A percentile compares a stretch with the other conserved stretches of the same genome.
Evolutionary conservation across 176 grass and related monocot species (phyloP).

Genomic region (Bothriochloa decipiens): DNA sequence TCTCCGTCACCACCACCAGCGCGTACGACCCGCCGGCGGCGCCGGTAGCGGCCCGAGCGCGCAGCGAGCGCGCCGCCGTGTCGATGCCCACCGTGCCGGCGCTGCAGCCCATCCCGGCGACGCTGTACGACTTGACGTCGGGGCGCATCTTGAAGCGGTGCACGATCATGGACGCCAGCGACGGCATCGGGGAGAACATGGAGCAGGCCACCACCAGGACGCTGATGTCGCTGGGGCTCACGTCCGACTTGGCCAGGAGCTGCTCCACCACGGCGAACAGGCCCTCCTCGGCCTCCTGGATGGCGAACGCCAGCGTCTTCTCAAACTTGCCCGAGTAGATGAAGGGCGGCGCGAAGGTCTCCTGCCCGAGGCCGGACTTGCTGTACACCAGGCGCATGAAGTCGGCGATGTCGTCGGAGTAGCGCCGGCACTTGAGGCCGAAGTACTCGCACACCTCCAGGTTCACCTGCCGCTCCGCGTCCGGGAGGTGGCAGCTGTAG

Average conservation of each 20-base stretch:
- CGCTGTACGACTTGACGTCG: conserved; percentile 61
- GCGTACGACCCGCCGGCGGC: conserved; percentile 48
- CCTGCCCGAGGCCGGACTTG: conserved; percentile 82
- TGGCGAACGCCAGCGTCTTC: conserved; percentile 46
- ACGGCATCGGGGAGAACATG: conserved; percentile 72
- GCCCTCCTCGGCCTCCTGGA: conserved; percentile 79
- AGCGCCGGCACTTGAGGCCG: conserved; percentile 42
- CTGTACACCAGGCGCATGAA: conserved; percentile 80
- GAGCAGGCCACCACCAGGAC: conserved; percentile 75
- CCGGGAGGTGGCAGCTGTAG: conserved; percentile 81
- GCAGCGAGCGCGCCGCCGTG: conserved; percentile 63
- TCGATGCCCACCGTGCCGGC: conserved; percentile 61
- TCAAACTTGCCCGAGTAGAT: conserved; percentile 53
- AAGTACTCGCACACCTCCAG: conserved; percentile 86
- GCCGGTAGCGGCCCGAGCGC: not conserved
- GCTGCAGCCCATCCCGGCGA: conserved; percentile 91
- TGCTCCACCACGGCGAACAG: conserved; percentile 58
- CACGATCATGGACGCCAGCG: conserved; percentile 61
- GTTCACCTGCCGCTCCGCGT: conserved; percentile 53
- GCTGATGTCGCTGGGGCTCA: conserved; percentile 38
- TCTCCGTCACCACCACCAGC: conserved; percentile 81
- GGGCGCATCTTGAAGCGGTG: conserved; percentile 46
- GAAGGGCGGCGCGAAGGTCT: conserved; percentile 78
- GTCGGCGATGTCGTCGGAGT: conserved; percentile 52
- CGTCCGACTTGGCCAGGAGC: conserved; percentile 68